Conservation (phyloP, 176 grass and related monocot genomes). For the Rhynchospora pubera region DNA sequence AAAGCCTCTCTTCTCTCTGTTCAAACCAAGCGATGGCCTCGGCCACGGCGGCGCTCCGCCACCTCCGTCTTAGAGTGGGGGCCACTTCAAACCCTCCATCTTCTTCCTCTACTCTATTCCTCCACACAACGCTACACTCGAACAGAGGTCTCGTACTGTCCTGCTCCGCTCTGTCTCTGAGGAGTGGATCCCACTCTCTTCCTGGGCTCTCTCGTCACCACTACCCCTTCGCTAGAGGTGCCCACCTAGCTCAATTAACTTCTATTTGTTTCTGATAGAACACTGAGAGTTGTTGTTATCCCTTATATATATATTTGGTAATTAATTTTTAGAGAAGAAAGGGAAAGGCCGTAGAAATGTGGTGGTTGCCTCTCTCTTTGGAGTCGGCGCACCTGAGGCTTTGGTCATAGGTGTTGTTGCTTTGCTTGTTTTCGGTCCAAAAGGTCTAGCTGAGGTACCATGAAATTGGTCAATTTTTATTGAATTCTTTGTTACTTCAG, state of each 20-base stretch:
- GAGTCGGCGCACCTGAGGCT: constrained; percentile 87
- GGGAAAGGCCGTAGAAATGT: constrained; percentile 32
- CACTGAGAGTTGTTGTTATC: background rate
- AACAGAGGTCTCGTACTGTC: background rate
- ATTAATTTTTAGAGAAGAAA: constrained; percentile 38
- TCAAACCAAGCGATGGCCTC: background rate
- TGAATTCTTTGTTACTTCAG: background rate
- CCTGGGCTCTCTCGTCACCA: background rate
- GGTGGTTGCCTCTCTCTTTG: constrained; percentile 83
- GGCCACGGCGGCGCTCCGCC: constrained; percentile 18
- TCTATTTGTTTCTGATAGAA: background rate
- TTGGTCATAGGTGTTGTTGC: constrained; percentile 96
- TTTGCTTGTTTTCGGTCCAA: constrained; percentile 86
- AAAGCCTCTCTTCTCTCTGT: background rate
- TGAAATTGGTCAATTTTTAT: background rate
- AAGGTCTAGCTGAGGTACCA: constrained; percentile 92
- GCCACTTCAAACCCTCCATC: background rate
- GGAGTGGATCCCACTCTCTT: background rate
- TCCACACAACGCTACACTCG: background rate
- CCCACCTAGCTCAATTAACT: background rate
- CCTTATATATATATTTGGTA: background rate
- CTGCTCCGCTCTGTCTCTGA: background rate
- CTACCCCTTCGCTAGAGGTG: background rate
- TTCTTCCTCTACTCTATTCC: background rate
- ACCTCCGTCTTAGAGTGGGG: background rate